Base-by-base conservation (phyloP, 106 monocot species). In the Acanthochlamys bracteata region DNA sequence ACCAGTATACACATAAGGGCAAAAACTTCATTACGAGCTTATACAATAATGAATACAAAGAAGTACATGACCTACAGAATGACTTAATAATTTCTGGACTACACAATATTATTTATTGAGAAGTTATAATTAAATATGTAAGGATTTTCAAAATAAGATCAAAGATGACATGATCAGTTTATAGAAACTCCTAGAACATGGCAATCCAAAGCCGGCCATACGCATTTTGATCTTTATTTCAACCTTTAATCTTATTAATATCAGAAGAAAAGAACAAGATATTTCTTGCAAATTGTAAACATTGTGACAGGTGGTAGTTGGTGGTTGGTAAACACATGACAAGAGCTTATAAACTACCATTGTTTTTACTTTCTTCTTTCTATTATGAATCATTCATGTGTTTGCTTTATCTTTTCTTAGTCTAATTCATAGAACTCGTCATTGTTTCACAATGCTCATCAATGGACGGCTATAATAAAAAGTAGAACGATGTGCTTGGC, bases 311-410 rank as follows among this genome's bases (percentile, higher is more conserved):
- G 20, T 66, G 52, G 66, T 66, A 54, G 66, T 53, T 53, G 53
- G 66, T 26, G 65, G 65, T 65, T 65, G 65, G 65, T 65, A 65
- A 51, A 19, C 49, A 9, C 14, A 66, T 66, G 66, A 66, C 66
- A 54, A 53, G 53, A 66, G 52, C 66, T 54, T 14, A 49, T 15
- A 19, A 66, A 40, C 66, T 39, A 55, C 66, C 39, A 66, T 1
- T 54, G 53, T 54, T 33, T 21, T 66, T n/a, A 39, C 26, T 45
- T 13, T 45, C 7, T 49, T 17, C 17, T 49, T 49, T 14, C 10
- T 49, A 49, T 49, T 49, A 49, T 49, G 12, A 49, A 14, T 49
- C 25, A 43, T 46, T 65, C 65, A 49, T 65, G 26, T 49, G 51
- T 49, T 49, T 9, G 10, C 14, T 46, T 65, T 65, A 14, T 65